phyloP scores from a whole-genome alignment of 1,139 yeast species.

The Suhomyces choctaworum region DNA sequence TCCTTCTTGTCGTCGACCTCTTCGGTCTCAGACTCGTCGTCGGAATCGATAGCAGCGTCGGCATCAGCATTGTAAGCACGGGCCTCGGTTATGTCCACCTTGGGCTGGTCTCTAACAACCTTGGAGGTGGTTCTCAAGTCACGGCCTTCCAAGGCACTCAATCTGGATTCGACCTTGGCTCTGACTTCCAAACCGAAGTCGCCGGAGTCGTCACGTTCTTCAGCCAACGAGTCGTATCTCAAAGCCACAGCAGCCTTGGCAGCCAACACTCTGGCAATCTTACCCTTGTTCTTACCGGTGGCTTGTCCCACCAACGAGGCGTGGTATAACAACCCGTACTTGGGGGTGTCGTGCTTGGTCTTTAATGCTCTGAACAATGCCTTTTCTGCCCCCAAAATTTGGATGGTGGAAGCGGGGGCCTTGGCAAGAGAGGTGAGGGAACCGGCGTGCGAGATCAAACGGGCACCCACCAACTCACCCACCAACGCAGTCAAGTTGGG shows the following conservation, averaged over 20 bases:
- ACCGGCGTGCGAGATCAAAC: conserved; percentile 97
- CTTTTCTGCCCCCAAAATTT: conserved; percentile 98
- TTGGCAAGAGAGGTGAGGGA: conserved; percentile 93
- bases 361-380: conserved; percentile 97
- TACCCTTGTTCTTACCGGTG: conserved; percentile 95
- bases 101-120: conserved; percentile 73
- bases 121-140: conserved; percentile 81
- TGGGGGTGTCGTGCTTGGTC: conserved; percentile 98
- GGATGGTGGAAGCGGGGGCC: conserved; percentile 98
- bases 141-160: conserved; percentile 95
- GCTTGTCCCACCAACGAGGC: conserved; percentile 97
- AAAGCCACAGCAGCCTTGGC: conserved; percentile 97
- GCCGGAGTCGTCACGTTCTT: conserved; percentile 94
- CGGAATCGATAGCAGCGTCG: conserved; percentile 56
- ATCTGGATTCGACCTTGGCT: conserved; percentile 90
- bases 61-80: conserved; percentile 94
- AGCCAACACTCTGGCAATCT: conserved; percentile 97
- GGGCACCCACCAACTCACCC: conserved; percentile 98
- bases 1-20: conserved; percentile 43
- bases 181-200: conserved; percentile 91
- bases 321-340: conserved; percentile 96
- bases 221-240: conserved; percentile 95
- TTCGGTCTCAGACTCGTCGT: conserved; percentile 51
- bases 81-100: conserved; percentile 80
- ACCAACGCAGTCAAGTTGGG: conserved; percentile 95